phyloP scores from a whole-genome alignment of 805 yeast species.

The Middelhovenomyces tepae region DNA sequence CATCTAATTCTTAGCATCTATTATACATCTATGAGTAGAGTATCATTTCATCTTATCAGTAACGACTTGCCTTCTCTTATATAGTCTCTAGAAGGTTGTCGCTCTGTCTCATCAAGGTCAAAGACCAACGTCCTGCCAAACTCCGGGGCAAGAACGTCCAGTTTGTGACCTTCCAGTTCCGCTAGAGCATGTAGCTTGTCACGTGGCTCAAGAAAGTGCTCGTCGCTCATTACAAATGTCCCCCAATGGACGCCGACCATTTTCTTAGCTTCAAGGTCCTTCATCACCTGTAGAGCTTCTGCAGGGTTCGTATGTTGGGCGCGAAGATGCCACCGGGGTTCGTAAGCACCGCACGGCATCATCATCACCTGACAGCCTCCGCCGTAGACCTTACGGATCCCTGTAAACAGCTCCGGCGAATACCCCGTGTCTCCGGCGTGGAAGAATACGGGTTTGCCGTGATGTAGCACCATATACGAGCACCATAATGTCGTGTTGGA shows the following conservation, averaged over 20 bases:
- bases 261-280: slow-evolving; percentile 48
- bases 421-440: slow-evolving; percentile 97
- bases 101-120: slow-evolving; percentile 22
- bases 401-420: slow-evolving; percentile 57
- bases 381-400: slow-evolving; percentile 59
- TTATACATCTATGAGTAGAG: slow-evolving; percentile 1
- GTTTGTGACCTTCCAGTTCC: slow-evolving; percentile 25
- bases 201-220: slow-evolving; percentile 80
- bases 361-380: slow-evolving; percentile 52
- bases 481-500: slow-evolving; percentile 83
- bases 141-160: slow-evolving; percentile 53
- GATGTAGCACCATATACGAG: slow-evolving; percentile 61
- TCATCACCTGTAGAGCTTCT: slow-evolving; percentile 63
- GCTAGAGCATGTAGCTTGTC: slow-evolving; percentile 46
- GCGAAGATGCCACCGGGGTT: slow-evolving; percentile 89
- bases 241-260: slow-evolving; percentile 96
- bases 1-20: not conserved
- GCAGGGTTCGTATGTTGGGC: slow-evolving; percentile 82
- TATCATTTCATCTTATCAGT: slow-evolving; percentile 18
- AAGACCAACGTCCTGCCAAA: slow-evolving; percentile 65
- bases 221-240: slow-evolving; percentile 82
- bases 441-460: slow-evolving; percentile 64
- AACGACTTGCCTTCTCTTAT: slow-evolving; percentile 27
- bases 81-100: slow-evolving; percentile 12
- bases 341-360: slow-evolving; percentile 90